phyloP scores from a whole-genome alignment of 768 basidiomycete genomes.

The Macrolepiota dolichaula region DNA sequence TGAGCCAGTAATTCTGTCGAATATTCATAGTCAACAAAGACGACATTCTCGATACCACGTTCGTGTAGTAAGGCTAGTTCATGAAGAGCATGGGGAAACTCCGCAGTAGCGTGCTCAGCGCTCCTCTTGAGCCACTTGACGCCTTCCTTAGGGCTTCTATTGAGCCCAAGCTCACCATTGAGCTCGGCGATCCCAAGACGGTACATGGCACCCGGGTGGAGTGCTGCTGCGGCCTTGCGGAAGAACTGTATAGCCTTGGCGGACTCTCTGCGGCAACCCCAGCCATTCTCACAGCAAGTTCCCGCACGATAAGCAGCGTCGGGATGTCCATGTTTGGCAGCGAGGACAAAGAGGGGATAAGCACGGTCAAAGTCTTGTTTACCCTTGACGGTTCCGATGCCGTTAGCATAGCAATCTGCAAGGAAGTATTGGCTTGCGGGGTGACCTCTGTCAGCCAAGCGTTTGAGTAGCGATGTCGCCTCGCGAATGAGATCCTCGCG shows the following conservation, averaged over 20 bases:
- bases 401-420: conserved; percentile 97
- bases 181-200: conserved; percentile 94
- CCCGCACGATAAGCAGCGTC: conserved; percentile 95
- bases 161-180: conserved; percentile 88
- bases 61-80: conserved; percentile 93
- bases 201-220: conserved; percentile 95
- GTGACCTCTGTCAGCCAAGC: conserved; percentile 91
- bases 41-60: conserved; percentile 95
- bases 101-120: conserved; percentile 90
- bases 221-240: conserved; percentile 87
- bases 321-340: conserved; percentile 95
- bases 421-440: conserved; percentile 95
- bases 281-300: conserved; percentile 98
- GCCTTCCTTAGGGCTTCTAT: conserved; percentile 89
- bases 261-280: conserved; percentile 93
- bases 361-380: conserved; percentile 97
- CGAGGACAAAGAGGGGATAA: conserved; percentile 92
- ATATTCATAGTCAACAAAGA: conserved; percentile 96
- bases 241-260: conserved; percentile 92
- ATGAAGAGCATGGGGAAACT: conserved; percentile 95
- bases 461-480: conserved; percentile 82
- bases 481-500: conserved; percentile 88
- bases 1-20: conserved; percentile 92
- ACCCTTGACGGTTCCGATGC: conserved; percentile 88
- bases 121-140: conserved; percentile 99